Base-by-base conservation (phyloP, 805 yeast genomes). In the Metschnikowia cerradonensis region DNA sequence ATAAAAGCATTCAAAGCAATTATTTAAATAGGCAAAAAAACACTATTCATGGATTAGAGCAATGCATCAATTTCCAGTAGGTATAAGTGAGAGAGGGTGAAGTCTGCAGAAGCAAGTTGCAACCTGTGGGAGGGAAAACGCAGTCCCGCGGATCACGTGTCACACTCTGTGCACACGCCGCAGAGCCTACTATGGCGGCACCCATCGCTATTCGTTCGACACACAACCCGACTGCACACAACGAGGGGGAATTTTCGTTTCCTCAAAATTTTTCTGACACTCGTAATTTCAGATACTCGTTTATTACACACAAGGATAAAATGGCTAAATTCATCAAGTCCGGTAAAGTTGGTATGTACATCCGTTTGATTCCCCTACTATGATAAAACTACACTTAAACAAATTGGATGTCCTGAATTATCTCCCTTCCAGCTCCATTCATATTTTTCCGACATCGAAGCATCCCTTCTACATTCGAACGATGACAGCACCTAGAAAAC, bases 271-370 rank as follows among this genome's bases (percentile, higher is more conserved):
- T 58, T 56, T 50, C 51, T 53, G 46, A 45, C 50, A 32, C 51
- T 43, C 42, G 50, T 46, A 51, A 36, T 43, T 40, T 52, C 46
- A 34, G 52, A 36, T 35, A 44, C 52, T 52, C 52, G 50, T 49
- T 53, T 53, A 52, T 52, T 47, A 56, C 55, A 59, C 67, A 61
- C 58, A 65, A 65, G 64, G 63, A 51, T 64, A 76, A 73, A 80
- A 91, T 90, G 97, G 96, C 96, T 82, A 94, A 94, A 82, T 92
- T 94, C 87, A 86, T 94, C 81, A 94, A 92, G 84, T 88, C 98
- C 78, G 97, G 97, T 85, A 90, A 88, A 88, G 98, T 92, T 86
- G 97, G 92, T 86, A 85, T 76, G 94, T 85, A 80, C 50, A 47
- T 36, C 45, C 19, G 34, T 11, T 22, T 22, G 13, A 19, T 5